These are phyloP conservation scores for Candida xyloterini DNA, from an alignment of 805 yeast genomes.

Conservation along the genomic window DNA sequence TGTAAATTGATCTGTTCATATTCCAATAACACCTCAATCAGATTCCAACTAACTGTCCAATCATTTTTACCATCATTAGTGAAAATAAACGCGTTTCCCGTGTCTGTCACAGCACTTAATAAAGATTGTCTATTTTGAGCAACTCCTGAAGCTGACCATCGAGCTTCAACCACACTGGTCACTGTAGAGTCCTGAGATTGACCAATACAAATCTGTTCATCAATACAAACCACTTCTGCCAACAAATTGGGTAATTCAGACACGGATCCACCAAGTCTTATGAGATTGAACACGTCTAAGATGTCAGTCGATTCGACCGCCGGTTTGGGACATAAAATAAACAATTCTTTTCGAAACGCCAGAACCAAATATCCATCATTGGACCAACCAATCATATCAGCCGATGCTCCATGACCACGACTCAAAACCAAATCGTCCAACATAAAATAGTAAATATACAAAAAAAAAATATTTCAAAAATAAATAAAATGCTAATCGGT, in stretches of 20 bases:
- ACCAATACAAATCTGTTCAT: conserved; percentile 20
- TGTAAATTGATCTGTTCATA: conserved; percentile 15
- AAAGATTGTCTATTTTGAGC: conserved; percentile 13
- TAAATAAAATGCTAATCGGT: conserved; percentile 60
- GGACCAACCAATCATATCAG: conserved; percentile 17
- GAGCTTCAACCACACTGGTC: conserved; percentile 15
- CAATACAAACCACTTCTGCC: conserved; percentile 9
- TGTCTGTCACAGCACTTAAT: conserved; percentile 21
- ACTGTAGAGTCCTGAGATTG: conserved; percentile 14
- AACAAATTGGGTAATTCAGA: conserved; percentile 16
- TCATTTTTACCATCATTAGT: conserved; percentile 13
- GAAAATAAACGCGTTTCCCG: conserved; percentile 18
- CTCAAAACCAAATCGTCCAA: conserved; percentile 15
- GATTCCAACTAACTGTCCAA: conserved; percentile 19
- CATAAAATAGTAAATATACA: conserved; percentile 8
- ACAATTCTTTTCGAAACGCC: conserved; percentile 14
- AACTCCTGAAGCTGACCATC: conserved; percentile 25
- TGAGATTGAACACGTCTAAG: conserved; percentile 13
- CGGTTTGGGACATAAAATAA: conserved; percentile 15
- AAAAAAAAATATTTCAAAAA: conserved; percentile 1
- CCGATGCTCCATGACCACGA: conserved; percentile 10
- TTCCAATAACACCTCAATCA: conserved; percentile 13
- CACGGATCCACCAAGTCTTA: conserved; percentile 14
- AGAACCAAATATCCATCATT: conserved; percentile 19
- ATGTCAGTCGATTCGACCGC: conserved; percentile 8